Conservation (phyloP, 306 rosid species). For the Sicyos baderoa region DNA sequence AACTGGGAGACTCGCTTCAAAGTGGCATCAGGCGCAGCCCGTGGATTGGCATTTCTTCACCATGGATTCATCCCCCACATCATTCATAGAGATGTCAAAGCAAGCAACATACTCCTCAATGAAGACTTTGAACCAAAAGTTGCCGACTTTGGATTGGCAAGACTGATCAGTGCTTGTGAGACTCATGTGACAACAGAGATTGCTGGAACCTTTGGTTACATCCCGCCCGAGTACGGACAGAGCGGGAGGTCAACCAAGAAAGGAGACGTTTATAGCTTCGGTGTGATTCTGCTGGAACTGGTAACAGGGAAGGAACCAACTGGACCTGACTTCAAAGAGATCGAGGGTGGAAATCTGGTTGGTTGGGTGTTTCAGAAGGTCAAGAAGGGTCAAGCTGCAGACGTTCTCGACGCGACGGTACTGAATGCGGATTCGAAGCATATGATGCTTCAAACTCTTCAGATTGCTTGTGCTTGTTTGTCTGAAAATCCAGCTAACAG, state of each 20-base stretch:
- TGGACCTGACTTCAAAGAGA: conserved; percentile 81
- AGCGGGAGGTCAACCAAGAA: conserved; percentile 83
- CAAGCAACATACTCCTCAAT: conserved; percentile 81
- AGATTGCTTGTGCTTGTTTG: conserved; percentile 72
- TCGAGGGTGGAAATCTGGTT: conserved; percentile 92
- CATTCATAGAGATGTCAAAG: conserved; percentile 88
- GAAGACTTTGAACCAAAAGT: conserved; percentile 87
- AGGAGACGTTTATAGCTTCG: conserved; percentile 92
- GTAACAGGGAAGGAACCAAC: conserved; percentile 96
- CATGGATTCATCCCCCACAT: conserved; percentile 89
- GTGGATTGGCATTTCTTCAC: conserved; percentile 88
- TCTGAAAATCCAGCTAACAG: conserved; percentile 83
- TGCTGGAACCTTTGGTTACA: conserved; percentile 97
- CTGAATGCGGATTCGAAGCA: conserved; percentile 66
- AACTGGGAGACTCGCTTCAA: conserved; percentile 76
- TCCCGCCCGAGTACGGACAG: conserved; percentile 98
- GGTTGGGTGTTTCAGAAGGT: conserved; percentile 88
- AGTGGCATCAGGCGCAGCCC: conserved; percentile 64
- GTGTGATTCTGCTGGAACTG: conserved; percentile 82
- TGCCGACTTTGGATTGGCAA: conserved; percentile 90
- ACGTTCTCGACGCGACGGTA: conserved; percentile 69
- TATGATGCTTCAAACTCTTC: conserved; percentile 70
- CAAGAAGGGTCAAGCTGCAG: conserved; percentile 59
- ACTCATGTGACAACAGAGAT: conserved; percentile 81
- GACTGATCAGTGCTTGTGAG: conserved; percentile 92